Conservation (phyloP, 1,139 yeast genomes). For the Taiozyma onychis region DNA sequence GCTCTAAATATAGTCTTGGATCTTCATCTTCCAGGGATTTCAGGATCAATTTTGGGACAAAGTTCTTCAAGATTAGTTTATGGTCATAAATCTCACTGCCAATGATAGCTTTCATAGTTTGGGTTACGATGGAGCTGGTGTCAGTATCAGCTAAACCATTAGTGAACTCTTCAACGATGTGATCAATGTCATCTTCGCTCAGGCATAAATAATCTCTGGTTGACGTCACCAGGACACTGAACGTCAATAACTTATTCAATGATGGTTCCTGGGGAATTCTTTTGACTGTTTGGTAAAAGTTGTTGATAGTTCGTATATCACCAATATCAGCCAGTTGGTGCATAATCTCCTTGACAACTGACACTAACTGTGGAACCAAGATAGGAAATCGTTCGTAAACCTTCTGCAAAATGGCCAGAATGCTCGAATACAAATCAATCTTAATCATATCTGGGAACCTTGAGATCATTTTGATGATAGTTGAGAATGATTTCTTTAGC, state of each 20-base stretch:
- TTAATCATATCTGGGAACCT: conserved; percentile 63
- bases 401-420: conserved; percentile 30
- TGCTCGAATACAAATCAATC: conserved; percentile 64
- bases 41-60: conserved; percentile 13
- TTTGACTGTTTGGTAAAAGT: conserved; percentile 36
- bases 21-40: conserved; percentile 16
- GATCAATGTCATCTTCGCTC: conserved; percentile 40
- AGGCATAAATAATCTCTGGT: conserved; percentile 39
- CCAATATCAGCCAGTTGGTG: conserved; percentile 29
- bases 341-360: conserved; percentile 49
- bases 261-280: conserved; percentile 24
- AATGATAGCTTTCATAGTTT: conserved; percentile 15
- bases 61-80: conserved; percentile 7
- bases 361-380: conserved; percentile 49
- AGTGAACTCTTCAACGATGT: conserved; percentile 50
- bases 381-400: conserved; percentile 14
- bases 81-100: conserved; percentile 1
- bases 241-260: conserved; percentile 36
- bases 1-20: conserved; percentile 47
- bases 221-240: conserved; percentile 55
- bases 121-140: conserved; percentile 17
- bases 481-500: conserved; percentile 48
- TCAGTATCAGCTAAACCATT: conserved; percentile 18
- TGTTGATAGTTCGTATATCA: conserved; percentile 28
- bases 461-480: conserved; percentile 55